A percentile compares a stretch with the other conserved stretches of the same genome.
phyloP scores from a whole-genome alignment of 345 rosid species.

The Salix arbutifolia region DNA sequence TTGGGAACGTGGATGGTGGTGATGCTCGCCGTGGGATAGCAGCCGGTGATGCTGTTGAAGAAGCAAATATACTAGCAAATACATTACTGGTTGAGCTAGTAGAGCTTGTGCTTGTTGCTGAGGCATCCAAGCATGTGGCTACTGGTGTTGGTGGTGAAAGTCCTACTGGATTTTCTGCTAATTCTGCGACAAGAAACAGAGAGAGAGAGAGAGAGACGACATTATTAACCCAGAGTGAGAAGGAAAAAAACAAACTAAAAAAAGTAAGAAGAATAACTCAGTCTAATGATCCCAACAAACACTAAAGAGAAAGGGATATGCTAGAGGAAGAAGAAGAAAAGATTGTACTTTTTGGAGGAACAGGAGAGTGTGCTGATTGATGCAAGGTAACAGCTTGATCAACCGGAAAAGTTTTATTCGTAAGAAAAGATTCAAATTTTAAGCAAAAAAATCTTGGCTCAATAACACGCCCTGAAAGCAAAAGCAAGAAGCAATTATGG shows the following conservation, averaged over 20 bases:
- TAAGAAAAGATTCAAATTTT: too few relatives aligned
- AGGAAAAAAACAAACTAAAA: neutral
- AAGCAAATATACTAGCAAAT: constrained; percentile 46
- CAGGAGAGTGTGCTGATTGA: constrained; percentile 8
- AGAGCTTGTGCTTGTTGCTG: constrained; percentile 22
- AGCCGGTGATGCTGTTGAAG: constrained; percentile 22
- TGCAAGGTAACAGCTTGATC: constrained; percentile 4
- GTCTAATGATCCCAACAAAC: neutral
- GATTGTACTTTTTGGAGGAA: constrained; percentile 6
- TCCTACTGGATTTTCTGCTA: constrained; percentile 47
- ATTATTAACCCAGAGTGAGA: neutral
- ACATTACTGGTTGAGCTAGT: constrained; percentile 28
- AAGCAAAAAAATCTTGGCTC: too few relatives aligned
- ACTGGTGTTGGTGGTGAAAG: constrained; percentile 32
- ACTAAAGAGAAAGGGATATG: neutral
- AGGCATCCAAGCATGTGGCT: constrained; percentile 8
- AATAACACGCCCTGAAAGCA: neutral
- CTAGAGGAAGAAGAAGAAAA: neutral
- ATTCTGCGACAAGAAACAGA: constrained; percentile 28
- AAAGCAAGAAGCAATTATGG: constrained; percentile 40
- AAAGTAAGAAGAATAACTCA: constrained; percentile 3
- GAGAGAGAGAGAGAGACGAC: neutral
- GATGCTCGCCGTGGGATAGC: constrained; percentile 14
- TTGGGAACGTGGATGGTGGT: constrained; percentile 34
- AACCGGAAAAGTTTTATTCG: constrained; percentile 18